phyloP scores from a whole-genome alignment of 306 rosid species.

The Cicer pinnatifidum region DNA sequence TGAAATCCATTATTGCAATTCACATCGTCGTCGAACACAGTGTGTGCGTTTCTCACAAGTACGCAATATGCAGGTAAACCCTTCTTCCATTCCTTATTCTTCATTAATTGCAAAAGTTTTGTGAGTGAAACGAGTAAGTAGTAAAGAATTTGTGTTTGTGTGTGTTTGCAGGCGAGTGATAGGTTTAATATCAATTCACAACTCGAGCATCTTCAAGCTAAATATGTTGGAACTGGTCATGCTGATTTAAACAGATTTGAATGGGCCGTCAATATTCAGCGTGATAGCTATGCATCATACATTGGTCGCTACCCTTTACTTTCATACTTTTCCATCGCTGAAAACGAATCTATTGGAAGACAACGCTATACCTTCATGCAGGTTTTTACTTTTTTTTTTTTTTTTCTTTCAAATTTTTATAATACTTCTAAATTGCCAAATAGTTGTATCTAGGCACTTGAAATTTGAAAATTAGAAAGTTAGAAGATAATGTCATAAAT shows the following conservation, averaged over 20 bases:
- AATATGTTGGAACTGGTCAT: slow-evolving; percentile 92
- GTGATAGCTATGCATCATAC: slow-evolving; percentile 94
- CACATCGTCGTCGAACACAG: too few species aligned
- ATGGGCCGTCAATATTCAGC: slow-evolving; percentile 95
- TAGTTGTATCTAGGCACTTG: too few species aligned
- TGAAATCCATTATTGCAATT: too few species aligned
- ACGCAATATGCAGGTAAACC: too few species aligned
- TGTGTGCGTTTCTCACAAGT: too few species aligned
- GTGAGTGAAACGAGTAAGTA: too few species aligned
- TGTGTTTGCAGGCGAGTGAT: slow-evolving; percentile 71
- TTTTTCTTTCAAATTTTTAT: not conserved
- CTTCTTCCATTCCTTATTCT: too few species aligned
- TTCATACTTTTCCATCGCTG: slow-evolving; percentile 79
- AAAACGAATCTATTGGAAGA: slow-evolving; percentile 91
- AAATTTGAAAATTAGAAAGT: too few species aligned
- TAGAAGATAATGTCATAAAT: too few species aligned
- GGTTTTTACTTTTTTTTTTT: slow-evolving; percentile 47
- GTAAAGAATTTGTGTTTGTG: not conserved
- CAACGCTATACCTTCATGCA: slow-evolving; percentile 90
- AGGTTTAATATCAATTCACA: slow-evolving; percentile 95
- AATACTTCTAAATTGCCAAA: too few species aligned
- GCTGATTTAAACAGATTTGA: slow-evolving; percentile 90
- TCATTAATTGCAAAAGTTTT: too few species aligned
- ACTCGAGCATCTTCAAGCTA: slow-evolving; percentile 92
- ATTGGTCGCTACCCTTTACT: slow-evolving; percentile 84